phyloP scores from a whole-genome alignment of 176 grass and related monocot species.

The Carex littledalei region DNA sequence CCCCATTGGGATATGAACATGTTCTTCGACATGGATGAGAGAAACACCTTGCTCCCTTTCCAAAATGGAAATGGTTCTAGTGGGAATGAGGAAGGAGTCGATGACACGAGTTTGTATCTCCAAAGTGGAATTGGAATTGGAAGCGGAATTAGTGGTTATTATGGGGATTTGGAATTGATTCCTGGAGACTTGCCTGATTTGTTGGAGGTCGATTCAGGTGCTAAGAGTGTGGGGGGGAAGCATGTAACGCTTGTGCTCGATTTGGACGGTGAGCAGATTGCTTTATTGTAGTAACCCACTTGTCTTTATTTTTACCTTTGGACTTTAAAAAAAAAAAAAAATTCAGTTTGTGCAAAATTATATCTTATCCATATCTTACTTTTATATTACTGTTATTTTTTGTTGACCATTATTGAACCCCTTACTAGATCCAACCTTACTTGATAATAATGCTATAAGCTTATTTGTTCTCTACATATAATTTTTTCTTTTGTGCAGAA shows the following conservation, averaged over 20 bases:
- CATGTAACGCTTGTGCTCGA: slow-evolving; percentile 92
- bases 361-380: neutral
- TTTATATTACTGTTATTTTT: neutral
- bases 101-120: slow-evolving; percentile 77
- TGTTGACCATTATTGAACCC: neutral
- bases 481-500: slow-evolving; percentile 55
- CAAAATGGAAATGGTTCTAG: slow-evolving; percentile 34
- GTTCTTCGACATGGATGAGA: slow-evolving; percentile 63
- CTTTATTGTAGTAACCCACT: neutral
- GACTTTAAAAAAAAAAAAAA: neutral
- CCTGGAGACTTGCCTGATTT: slow-evolving; percentile 54
- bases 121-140: slow-evolving; percentile 37
- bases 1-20: slow-evolving; percentile 13
- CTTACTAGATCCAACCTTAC: neutral
- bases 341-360: neutral
- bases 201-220: slow-evolving; percentile 52
- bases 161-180: slow-evolving; percentile 47
- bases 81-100: slow-evolving; percentile 25
- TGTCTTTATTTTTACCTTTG: neutral
- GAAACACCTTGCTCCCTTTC: slow-evolving; percentile 51
- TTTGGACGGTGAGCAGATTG: slow-evolving; percentile 81
- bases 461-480: slow-evolving; percentile 20
- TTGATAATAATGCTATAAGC: neutral
- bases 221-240: slow-evolving; percentile 33
- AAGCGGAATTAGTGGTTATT: slow-evolving; percentile 40